These are phyloP conservation scores for Santalum album DNA, from an alignment of 164 flowering plant species.

Conservation along the genomic window DNA sequence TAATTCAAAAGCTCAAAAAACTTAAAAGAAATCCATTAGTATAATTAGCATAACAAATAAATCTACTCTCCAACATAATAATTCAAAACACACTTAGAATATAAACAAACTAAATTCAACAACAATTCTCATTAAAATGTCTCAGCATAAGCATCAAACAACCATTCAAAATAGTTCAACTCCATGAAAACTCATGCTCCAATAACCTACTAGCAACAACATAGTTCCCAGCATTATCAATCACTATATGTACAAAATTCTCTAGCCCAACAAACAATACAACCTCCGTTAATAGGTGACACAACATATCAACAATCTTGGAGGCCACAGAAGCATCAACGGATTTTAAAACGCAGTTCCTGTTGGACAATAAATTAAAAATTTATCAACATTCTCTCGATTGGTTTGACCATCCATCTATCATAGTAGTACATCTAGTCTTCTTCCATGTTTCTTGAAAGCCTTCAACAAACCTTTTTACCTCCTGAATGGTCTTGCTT, in stretches of 20 bases:
- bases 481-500: background rate
- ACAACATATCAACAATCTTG: background rate
- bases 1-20: no score
- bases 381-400: background rate
- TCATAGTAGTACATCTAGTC: slow-evolving; percentile 2
- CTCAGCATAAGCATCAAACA: no score
- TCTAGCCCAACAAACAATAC: background rate
- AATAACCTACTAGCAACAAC: background rate
- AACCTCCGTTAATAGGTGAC: slow-evolving; percentile 1
- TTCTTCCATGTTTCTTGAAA: background rate
- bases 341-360: background rate
- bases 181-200: background rate
- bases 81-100: no score
- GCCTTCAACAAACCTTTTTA: background rate
- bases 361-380: slow-evolving; percentile 1
- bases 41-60: no score
- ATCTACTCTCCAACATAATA: no score
- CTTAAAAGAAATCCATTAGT: no score
- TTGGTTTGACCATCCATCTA: background rate
- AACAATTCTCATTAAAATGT: no score
- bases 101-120: no score
- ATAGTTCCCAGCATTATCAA: background rate
- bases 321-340: slow-evolving; percentile 6
- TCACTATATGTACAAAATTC: slow-evolving; percentile 8
- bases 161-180: no score